phyloP scores from a whole-genome alignment of 176 grass and related monocot species.

The Hordeum vulgare region MorexV3_pseudomolecules_assembly NC_058521.1:594044684-594045183 shows the following conservation, averaged over 20 bases:
- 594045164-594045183: constrained; percentile 15
- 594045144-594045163: not conserved
- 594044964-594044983: constrained; percentile 48
- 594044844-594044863: no score
- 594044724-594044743: no score
- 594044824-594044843: no score
- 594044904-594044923: constrained; percentile 48
- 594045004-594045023: not conserved
- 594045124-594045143: not conserved
- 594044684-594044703: no score
- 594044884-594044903: not conserved
- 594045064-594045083: constrained; percentile 67
- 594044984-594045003: constrained; percentile 9
- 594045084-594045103: not conserved
- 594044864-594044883: no score
- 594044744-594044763: no score
- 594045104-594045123: not conserved
- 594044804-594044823: no score
- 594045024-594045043: constrained; percentile 36
- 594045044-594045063: constrained; percentile 56
- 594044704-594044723: no score
- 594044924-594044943: constrained; percentile 92
- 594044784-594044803: no score
- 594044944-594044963: constrained; percentile 66
- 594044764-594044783: no score